A percentile compares a stretch with the other conserved stretches of the same genome.
Evolutionary conservation across 2,329 filamentous ascomycete genomes (phyloP).

Genomic region (Penicillium paneum): DNA sequence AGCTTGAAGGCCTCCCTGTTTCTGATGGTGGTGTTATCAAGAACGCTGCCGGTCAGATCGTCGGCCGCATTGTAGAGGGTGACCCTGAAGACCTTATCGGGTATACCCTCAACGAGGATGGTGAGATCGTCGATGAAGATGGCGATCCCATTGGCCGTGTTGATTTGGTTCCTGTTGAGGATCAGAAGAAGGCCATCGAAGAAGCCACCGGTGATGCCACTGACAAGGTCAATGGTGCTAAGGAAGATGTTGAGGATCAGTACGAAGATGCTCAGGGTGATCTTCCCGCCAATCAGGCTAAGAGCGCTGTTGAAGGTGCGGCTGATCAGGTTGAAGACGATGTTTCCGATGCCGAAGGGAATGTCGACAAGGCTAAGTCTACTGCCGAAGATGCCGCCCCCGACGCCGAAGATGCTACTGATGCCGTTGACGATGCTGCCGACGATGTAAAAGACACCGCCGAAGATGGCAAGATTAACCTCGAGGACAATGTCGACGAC

Average conservation of each 20-base stretch:
- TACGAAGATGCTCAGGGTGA: constrained; percentile 41
- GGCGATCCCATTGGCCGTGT: constrained; percentile 38
- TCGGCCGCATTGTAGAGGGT: constrained; percentile 43
- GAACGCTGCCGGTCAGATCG: constrained; percentile 41
- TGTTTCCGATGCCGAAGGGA: constrained; percentile 30
- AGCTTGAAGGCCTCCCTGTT: constrained; percentile 43
- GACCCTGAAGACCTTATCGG: constrained; percentile 42
- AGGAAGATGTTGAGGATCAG: constrained; percentile 47
- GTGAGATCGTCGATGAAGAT: constrained; percentile 42
- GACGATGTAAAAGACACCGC: background rate
- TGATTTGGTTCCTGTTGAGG: constrained; percentile 28
- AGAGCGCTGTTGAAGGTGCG: constrained; percentile 12
- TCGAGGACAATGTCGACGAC: no score
- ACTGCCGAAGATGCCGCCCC: constrained; percentile 37
- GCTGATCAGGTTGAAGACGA: constrained; percentile 20
- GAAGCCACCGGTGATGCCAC: constrained; percentile 49
- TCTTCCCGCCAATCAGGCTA: background rate
- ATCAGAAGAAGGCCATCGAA: constrained; percentile 26
- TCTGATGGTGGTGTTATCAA: constrained; percentile 54
- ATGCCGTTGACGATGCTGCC: constrained; percentile 23
- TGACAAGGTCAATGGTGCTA: constrained; percentile 48
- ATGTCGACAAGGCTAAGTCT: constrained; percentile 50
- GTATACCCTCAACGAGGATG: constrained; percentile 40
- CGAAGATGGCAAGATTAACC: no score
- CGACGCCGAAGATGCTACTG: constrained; percentile 1